Evolutionary conservation across 371 early-diverging fungal species (phyloP), one percentile per base, ranked within the genome.

Genomic region (Mucor piriformis): DNA sequence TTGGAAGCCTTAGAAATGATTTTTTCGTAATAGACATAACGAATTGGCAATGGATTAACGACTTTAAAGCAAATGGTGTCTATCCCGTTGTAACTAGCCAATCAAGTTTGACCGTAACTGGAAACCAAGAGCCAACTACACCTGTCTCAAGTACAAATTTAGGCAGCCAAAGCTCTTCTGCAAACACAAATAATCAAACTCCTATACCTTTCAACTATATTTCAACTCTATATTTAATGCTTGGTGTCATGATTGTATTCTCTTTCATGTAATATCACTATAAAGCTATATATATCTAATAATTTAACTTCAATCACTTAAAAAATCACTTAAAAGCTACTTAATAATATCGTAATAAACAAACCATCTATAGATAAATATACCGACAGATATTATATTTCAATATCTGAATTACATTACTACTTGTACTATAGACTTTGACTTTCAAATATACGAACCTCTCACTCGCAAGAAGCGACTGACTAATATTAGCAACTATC

Each of bases 1-100:
- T 61, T 34, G 61, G 54, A 16, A 46, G 12, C 6, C 29, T 52
- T 2, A 50, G 63, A 63, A 63, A 63, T 32, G 63, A 57, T 48
- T 63, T 61, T 34, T 52, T 48, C 42, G 42, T 61, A 10, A 13
- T 66, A 7, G 66, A 66, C 21, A 40, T 57, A 34, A 27, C 6
- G 0, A 46, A 66, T 48, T 52, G 46, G 53, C 44, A 50, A 52
- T 65, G 60, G 60, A 46, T 65, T 4, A 10, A 33, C 0, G 11
- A 18, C 3, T 65, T 56, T 27, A 59, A 56, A 18, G 27, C 53
- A 15, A 18, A 32, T n/a, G 60, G 60, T 15, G 38, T 18, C 16
- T 60, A 60, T 37, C 43, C 44, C 3, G 10, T 34, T 16, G 18
- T 46, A 10, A 15, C 34, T 3, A 15, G 15, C 7, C 24, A 15